phyloP scores from a whole-genome alignment of 1,284 basidiomycete species.

The Cutaneotrichosporon dermatis region DNA sequence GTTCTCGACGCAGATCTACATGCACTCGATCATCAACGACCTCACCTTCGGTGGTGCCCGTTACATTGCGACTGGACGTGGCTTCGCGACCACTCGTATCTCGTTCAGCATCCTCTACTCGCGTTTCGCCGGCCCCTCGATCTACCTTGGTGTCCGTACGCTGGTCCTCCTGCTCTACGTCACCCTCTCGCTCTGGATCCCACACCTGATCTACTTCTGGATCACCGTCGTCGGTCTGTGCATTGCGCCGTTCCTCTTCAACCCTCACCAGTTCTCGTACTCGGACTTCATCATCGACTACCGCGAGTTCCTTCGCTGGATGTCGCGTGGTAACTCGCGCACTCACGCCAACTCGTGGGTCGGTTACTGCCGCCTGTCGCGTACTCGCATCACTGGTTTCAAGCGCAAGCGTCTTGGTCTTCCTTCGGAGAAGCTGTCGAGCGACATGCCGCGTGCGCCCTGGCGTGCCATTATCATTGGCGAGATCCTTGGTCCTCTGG shows the following conservation, averaged over 20 bases:
- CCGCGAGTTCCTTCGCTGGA: conserved; percentile 93
- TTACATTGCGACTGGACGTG: conserved; percentile 98
- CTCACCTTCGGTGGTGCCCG: conserved; percentile 91
- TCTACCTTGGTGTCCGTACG: conserved; percentile 90
- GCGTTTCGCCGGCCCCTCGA: conserved; percentile 91
- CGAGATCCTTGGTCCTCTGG: conserved; percentile 78
- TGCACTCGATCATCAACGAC: conserved; percentile 90
- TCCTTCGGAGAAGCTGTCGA: conserved; percentile 89
- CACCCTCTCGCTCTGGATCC: conserved; percentile 80
- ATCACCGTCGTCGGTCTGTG: conserved; percentile 79
- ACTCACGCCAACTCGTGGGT: conserved; percentile 98
- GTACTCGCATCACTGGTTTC: conserved; percentile 94
- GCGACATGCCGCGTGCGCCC: conserved; percentile 81
- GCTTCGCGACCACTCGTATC: conserved; percentile 89
- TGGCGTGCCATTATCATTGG: conserved; percentile 85
- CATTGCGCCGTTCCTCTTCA: conserved; percentile 90
- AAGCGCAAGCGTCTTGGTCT: conserved; percentile 93
- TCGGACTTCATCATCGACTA: conserved; percentile 95
- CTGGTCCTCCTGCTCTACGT: conserved; percentile 85
- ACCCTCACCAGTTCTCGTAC: conserved; percentile 93
- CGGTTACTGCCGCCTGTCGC: conserved; percentile 87
- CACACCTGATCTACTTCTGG: conserved; percentile 95
- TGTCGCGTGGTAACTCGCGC: conserved; percentile 91
- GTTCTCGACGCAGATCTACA: conserved; percentile 93
- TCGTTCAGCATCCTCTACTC: conserved; percentile 91